Evolutionary conservation across 108 stramenopile genomes (phyloP), one percentile per base, ranked within the genome.

Genomic region (Skeletonema grethae): DNA sequence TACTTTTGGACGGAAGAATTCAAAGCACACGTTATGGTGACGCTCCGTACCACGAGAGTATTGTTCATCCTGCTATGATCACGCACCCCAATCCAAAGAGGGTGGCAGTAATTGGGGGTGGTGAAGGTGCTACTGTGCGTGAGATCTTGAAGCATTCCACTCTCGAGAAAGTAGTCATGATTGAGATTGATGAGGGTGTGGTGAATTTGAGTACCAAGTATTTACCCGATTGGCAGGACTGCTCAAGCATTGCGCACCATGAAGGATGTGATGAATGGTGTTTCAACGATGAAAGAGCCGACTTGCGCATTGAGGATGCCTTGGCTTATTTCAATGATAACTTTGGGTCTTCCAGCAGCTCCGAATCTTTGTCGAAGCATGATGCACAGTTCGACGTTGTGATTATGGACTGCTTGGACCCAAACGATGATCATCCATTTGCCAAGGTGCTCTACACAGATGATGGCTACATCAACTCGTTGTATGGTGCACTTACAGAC

Each of bases 31-130:
- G 59, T 15, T 30, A 74, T 8, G 78, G 77, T 1, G 75, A 85
- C 25, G 79, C 75, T 1, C 79, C 82, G 53, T 94, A 92, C 63
- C 90, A 91, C 73, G 97, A 98, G 82, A 69, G 87, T 39, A 82
- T 98, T 34, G 96, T 98, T 7, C 97, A 98, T 76, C 97, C 97
- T 16, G 91, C 93, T 11, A 92, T 98, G 96, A 82, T 97, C 50
- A 58, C 90, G 10, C 97, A 97, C 53, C 69, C 85, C 1, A 76
- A 89, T 71, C 93, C 93, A 8, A 73, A 67, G 53, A 72, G 86
- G 1, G 88, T 91, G 10, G 88, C 85, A 12, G 87, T 95, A 55
- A 72, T 95, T 61, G 93, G 91, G 35, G 88, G 89, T 25, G 93
- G 91, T 15, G 89, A 92, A 67, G 93, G 93, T 69, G 88, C 90